phyloP scores from a whole-genome alignment of 441 rosid species.

The Aleurites moluccanus region DNA sequence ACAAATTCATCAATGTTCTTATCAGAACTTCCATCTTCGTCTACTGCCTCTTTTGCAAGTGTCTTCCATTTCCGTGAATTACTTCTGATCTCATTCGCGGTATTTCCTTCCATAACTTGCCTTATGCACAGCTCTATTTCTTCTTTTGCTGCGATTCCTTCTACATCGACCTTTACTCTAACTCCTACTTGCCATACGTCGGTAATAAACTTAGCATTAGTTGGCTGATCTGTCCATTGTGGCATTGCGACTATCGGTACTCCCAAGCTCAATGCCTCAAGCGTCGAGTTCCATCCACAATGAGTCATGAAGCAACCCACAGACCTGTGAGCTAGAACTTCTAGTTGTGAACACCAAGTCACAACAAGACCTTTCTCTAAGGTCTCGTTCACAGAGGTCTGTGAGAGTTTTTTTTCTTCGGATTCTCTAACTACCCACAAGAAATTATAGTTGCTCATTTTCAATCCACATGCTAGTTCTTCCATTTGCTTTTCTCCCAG shows the following conservation, averaged over 20 bases:
- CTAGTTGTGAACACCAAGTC: constrained; percentile 22
- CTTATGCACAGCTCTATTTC: constrained; percentile 21
- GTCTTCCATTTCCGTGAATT: constrained; percentile 21
- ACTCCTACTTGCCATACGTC: constrained; percentile 25
- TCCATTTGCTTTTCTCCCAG: constrained; percentile 17
- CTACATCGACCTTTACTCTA: constrained; percentile 14
- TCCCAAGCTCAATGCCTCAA: constrained; percentile 25
- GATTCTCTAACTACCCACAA: constrained; percentile 24
- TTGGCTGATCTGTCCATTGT: constrained; percentile 23
- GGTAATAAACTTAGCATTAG: constrained; percentile 17
- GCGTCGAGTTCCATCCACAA: constrained; percentile 32
- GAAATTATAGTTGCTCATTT: constrained; percentile 8
- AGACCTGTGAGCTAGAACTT: constrained; percentile 23
- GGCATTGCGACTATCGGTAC: constrained; percentile 28
- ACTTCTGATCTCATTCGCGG: neutral
- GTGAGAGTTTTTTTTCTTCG: constrained; percentile 16
- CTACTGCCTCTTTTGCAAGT: constrained; percentile 17
- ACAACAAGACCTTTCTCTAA: constrained; percentile 20
- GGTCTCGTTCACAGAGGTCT: neutral
- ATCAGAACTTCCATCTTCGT: constrained; percentile 23
- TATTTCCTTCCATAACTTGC: constrained; percentile 21
- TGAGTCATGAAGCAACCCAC: constrained; percentile 31
- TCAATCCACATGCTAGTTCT: constrained; percentile 4
- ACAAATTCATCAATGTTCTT: constrained; percentile 16
- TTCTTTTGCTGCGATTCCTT: constrained; percentile 16